Conservation (phyloP, 116 monocot genomes). For the Phalaenopsis hybrid region DNA sequence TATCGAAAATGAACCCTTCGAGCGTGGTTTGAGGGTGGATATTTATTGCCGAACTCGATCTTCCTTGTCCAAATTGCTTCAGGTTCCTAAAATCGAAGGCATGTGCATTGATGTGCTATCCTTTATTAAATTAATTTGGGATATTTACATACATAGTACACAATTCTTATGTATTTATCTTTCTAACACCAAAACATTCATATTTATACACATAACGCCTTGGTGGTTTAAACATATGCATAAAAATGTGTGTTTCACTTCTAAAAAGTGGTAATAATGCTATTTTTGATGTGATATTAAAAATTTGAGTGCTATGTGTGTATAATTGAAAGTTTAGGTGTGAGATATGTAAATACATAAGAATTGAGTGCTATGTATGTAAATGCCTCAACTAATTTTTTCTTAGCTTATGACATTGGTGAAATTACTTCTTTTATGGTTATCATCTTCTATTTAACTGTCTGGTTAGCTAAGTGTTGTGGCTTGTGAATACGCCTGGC, state of each 20-base stretch:
- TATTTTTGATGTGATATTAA: no score
- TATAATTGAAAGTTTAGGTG: no score
- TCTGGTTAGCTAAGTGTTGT: neutral
- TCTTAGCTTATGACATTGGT: neutral
- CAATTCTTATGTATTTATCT: no score
- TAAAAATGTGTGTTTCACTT: no score
- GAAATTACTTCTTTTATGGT: neutral
- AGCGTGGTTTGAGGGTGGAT: slow-evolving; percentile 59
- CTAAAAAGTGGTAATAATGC: no score
- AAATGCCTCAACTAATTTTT: neutral
- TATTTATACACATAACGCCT: no score
- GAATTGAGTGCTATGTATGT: no score
- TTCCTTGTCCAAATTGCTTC: slow-evolving; percentile 60
- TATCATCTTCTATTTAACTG: neutral
- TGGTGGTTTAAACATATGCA: no score
- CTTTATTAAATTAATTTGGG: neutral
- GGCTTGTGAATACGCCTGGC: neutral
- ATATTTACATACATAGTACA: no score
- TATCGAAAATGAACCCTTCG: slow-evolving; percentile 95
- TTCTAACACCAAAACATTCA: no score
- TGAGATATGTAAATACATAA: no score
- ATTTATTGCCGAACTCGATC: slow-evolving; percentile 46
- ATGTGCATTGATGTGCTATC: neutral
- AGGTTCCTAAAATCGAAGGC: slow-evolving; percentile 82
- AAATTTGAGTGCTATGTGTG: no score